phyloP scores from a whole-genome alignment of 1,139 yeast genomes.

The Pichia sp. region DNA sequence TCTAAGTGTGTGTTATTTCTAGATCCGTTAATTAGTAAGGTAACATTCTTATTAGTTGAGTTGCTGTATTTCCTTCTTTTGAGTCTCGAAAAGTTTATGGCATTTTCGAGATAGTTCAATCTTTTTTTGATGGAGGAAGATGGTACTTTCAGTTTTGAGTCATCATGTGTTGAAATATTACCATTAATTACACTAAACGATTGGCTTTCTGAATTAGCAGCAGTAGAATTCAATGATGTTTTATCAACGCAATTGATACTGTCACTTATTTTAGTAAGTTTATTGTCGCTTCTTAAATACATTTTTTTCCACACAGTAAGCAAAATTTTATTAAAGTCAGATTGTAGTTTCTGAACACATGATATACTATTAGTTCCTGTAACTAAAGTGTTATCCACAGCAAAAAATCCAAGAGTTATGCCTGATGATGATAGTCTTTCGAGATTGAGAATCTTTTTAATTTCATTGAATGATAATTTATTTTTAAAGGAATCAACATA shows the following conservation, averaged over 20 bases:
- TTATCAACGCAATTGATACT: slow-evolving; percentile 1
- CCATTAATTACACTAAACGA: neutral
- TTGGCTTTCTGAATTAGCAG: neutral
- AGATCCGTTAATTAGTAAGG: neutral
- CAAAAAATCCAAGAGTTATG: slow-evolving; percentile 12
- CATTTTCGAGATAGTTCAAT: slow-evolving; percentile 1
- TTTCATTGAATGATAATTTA: slow-evolving; percentile 2
- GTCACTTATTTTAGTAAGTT: neutral
- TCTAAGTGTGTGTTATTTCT: neutral
- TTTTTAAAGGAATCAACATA: slow-evolving; percentile 12
- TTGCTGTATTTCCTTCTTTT: slow-evolving; percentile 6
- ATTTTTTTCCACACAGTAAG: slow-evolving; percentile 8
- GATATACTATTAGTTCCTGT: neutral
- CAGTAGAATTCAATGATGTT: neutral
- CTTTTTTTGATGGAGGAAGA: neutral
- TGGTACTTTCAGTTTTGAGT: neutral
- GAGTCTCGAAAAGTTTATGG: neutral
- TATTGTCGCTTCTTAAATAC: neutral
- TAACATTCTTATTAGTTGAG: neutral
- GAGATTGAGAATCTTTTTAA: slow-evolving; percentile 6
- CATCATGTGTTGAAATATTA: neutral
- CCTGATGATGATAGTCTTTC: neutral
- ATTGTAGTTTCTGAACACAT: slow-evolving; percentile 1
- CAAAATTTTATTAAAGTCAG: slow-evolving; percentile 5
- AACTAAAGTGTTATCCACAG: neutral